phyloP scores from a whole-genome alignment of 345 rosid genomes.

The Pelargonium nanum region DNA sequence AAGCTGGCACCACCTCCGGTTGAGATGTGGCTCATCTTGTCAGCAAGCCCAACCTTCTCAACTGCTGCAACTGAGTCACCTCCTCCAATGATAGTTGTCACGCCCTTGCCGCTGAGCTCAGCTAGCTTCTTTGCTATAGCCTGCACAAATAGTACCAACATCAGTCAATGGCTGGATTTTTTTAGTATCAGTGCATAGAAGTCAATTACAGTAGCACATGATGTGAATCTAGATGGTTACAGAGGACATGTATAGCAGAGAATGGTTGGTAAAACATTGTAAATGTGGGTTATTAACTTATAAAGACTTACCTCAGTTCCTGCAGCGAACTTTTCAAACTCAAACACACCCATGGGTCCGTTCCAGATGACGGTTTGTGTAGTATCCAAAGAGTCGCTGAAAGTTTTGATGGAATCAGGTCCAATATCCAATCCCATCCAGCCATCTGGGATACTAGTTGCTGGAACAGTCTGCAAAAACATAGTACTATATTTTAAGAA shows the following conservation, averaged over 20 bases:
- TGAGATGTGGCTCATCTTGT: constrained; percentile 90
- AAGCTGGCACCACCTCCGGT: constrained; percentile 95
- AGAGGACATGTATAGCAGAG: not conserved
- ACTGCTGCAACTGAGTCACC: constrained; percentile 98
- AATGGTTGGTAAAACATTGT: not conserved
- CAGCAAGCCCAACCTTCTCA: constrained; percentile 84
- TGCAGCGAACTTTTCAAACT: constrained; percentile 69
- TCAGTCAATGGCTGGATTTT: not conserved
- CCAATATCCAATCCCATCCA: constrained; percentile 97
- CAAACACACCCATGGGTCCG: constrained; percentile 98
- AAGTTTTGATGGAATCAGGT: constrained; percentile 68
- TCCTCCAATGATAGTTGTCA: constrained; percentile 89
- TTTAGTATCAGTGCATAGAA: not conserved
- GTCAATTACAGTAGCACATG: no score
- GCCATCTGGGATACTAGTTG: constrained; percentile 75
- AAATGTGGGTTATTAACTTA: no score
- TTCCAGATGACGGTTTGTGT: constrained; percentile 93
- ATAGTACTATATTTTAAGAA: not conserved
- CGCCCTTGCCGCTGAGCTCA: constrained; percentile 69
- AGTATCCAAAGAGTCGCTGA: constrained; percentile 62
- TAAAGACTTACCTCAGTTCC: constrained; percentile 88
- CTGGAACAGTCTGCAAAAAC: constrained; percentile 54
- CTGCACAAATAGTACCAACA: constrained; percentile 22
- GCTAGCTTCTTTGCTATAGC: constrained; percentile 89
- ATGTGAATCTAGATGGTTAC: not conserved